These are phyloP conservation scores for Prinsepia uniflora DNA, from an alignment of 306 rosid genomes.

Conservation along the genomic window DNA sequence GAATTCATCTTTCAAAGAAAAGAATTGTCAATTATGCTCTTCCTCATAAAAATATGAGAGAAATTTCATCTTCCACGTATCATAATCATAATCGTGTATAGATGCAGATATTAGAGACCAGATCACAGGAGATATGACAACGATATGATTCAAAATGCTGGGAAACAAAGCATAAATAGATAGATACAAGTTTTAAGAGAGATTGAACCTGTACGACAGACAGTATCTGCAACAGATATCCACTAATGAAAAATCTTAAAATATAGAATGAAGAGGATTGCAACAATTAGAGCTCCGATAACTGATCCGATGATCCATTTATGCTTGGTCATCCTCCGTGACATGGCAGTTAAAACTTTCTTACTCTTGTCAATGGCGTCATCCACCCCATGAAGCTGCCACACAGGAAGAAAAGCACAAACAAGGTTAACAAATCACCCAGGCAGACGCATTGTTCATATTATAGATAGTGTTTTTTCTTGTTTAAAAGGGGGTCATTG, in stretches of 20 bases:
- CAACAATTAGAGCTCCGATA: constrained; percentile 72
- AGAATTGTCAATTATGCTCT: too few relatives aligned
- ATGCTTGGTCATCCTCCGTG: constrained; percentile 68
- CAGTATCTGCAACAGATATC: constrained; percentile 16
- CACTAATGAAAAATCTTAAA: constrained; percentile 53
- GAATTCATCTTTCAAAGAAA: neutral
- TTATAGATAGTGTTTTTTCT: neutral
- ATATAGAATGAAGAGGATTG: constrained; percentile 44
- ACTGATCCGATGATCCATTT: constrained; percentile 70
- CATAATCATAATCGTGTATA: too few relatives aligned
- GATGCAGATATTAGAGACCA: constrained; percentile 14
- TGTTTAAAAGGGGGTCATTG: neutral
- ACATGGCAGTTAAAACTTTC: constrained; percentile 65
- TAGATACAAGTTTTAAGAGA: constrained; percentile 9
- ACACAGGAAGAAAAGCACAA: neutral
- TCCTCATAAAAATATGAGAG: too few relatives aligned
- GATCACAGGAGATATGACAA: constrained; percentile 7
- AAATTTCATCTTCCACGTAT: too few relatives aligned
- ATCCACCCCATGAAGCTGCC: constrained; percentile 78
- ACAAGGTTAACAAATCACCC: constrained; percentile 11
- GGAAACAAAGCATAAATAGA: constrained; percentile 27
- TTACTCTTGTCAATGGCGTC: constrained; percentile 92
- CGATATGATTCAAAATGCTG: constrained; percentile 24
- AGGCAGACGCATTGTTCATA: constrained; percentile 12
- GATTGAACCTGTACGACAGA: constrained; percentile 12